These are phyloP conservation scores for Aegle marmelos DNA, from an alignment of 345 rosid genomes.

Conservation along the genomic window DNA sequence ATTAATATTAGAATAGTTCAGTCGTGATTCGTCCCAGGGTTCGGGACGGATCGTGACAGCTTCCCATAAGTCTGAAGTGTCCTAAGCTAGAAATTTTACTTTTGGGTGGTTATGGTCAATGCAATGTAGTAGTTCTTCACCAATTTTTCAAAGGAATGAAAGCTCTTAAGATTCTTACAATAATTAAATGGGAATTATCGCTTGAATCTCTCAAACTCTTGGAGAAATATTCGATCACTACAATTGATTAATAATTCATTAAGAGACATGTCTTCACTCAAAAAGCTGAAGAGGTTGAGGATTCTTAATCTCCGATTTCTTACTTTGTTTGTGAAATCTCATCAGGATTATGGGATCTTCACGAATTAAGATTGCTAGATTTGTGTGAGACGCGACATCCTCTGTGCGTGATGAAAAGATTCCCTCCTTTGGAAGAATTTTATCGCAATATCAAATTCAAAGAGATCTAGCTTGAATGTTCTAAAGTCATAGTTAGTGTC, in stretches of 20 bases:
- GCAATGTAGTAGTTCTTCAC: too few relatives aligned
- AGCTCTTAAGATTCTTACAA: too few relatives aligned
- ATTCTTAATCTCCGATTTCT: neutral
- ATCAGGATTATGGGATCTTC: neutral
- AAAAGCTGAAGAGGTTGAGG: neutral
- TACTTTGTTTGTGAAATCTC: neutral
- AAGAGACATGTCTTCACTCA: neutral
- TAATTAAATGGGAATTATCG: too few relatives aligned
- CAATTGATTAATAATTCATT: neutral
- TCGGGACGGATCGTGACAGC: too few relatives aligned
- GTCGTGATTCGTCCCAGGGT: too few relatives aligned
- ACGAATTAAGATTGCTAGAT: constrained; percentile 2
- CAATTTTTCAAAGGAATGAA: too few relatives aligned
- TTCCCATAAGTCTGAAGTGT: neutral
- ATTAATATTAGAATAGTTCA: too few relatives aligned
- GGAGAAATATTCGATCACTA: neutral
- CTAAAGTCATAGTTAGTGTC: too few relatives aligned
- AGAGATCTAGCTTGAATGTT: too few relatives aligned
- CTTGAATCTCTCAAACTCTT: neutral
- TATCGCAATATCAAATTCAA: neutral
- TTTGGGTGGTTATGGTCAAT: neutral
- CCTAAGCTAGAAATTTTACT: constrained; percentile 8
- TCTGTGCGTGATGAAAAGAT: neutral
- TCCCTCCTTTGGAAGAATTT: constrained; percentile 2
- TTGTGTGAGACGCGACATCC: neutral